Base-by-base conservation (phyloP, 352 stramenopile species). In the Pythium grandisporangium region DNA sequence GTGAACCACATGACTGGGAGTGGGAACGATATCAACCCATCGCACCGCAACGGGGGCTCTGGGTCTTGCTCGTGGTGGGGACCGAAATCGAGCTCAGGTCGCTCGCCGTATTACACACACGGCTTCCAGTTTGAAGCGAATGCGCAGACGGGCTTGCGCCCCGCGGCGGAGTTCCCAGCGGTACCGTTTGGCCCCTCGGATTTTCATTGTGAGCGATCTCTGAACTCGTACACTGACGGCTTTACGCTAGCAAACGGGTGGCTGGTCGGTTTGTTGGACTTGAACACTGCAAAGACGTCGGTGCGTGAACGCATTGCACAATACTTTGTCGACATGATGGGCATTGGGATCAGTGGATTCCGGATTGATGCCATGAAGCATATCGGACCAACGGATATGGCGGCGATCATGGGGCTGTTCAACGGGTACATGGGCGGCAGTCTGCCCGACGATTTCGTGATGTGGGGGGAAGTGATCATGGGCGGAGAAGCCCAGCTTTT, bases 261-360 rank as follows among this genome's bases (percentile, higher is more conserved):
- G 69, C 32, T 55, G 42, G 27, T 32, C 14, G 27, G 27, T 8
- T 32, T 32, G 14, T 14, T 32, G 27, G 27, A 32, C 27, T 14
- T 32, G 27, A 32, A 32, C 27, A 32, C 27, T 14, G 27, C 8
- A 8, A 32, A 32, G 27, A 8, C 10, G 27, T 14, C 8, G 10
- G 27, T 32, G 8, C 27, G 27, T 14, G 27, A 32, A 32, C 27
- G 50, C 27, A 85, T 85, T 20, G 74, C 72, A 0, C 69, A 81
- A 30, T 84, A 86, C 53, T 74, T 88, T 33, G 70, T 80, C 22
- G 72, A 88, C 26, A 40, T 88, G 5, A 30, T 88, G 5, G 70
- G 67, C 5, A 77, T 88, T 36, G 70, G 72, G 19, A 77, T 87
- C 44, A 79, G 59, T 17, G 74, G 72, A 19, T 73, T 85, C 46